Percentiles rank a stretch among this genome's conserved stretches.
Conservation (phyloP, 768 basidiomycete genomes). For the Clitopilus hobsonii region DNA sequence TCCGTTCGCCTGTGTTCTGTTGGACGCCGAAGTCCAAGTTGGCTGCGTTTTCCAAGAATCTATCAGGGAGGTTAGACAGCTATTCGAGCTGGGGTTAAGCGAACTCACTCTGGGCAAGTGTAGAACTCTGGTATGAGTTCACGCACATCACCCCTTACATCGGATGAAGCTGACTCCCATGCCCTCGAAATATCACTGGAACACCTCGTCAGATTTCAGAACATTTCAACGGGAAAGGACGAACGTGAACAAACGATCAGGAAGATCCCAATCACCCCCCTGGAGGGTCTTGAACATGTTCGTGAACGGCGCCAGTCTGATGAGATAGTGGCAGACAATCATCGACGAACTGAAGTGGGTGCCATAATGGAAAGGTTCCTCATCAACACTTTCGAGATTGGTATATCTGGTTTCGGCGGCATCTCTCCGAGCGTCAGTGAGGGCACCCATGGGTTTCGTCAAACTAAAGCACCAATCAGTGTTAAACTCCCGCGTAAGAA, state of each 20-base stretch:
- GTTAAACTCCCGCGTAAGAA: background rate
- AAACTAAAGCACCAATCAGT: constrained; percentile 40
- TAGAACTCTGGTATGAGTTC: constrained; percentile 92
- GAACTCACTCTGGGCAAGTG: constrained; percentile 67
- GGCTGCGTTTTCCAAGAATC: constrained; percentile 79
- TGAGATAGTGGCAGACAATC: constrained; percentile 94
- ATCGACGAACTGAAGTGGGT: constrained; percentile 97
- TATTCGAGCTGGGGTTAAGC: background rate
- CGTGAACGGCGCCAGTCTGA: constrained; percentile 85
- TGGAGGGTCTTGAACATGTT: constrained; percentile 92
- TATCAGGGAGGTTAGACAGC: constrained; percentile 20
- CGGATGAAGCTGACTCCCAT: constrained; percentile 79
- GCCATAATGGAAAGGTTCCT: constrained; percentile 89
- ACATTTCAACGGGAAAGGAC: constrained; percentile 4
- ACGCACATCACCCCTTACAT: constrained; percentile 87
- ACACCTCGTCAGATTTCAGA: background rate
- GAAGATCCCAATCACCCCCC: constrained; percentile 94
- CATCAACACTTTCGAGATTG: constrained; percentile 73
- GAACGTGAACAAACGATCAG: constrained; percentile 81
- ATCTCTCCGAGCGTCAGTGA: constrained; percentile 68
- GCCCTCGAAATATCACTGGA: constrained; percentile 72
- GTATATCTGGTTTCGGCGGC: constrained; percentile 73
- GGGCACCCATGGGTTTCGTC: constrained; percentile 85
- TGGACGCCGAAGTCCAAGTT: constrained; percentile 77
- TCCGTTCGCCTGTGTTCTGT: constrained; percentile 69